Conservation (phyloP, 768 basidiomycete genomes). For the Phaeolepiota aurea region DNA sequence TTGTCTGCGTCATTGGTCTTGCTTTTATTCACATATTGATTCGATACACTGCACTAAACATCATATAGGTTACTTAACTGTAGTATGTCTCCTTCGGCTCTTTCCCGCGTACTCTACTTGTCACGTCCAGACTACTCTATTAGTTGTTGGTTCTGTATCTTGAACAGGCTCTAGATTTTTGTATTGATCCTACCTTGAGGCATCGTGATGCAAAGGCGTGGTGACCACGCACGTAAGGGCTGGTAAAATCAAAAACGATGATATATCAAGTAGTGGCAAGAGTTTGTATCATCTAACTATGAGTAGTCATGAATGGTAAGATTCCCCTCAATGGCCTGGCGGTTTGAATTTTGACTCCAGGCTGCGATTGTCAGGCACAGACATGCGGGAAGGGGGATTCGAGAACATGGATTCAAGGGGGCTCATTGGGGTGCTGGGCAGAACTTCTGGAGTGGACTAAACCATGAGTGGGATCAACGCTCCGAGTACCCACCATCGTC, state of each 20-base stretch:
- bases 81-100: slow-evolving; percentile 1
- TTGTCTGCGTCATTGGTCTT: slow-evolving; percentile 1
- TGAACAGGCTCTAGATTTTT: background rate
- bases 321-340: background rate
- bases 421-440: background rate
- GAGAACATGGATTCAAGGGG: background rate
- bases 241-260: background rate
- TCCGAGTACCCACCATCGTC: no score
- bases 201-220: background rate
- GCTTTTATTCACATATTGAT: slow-evolving; percentile 2
- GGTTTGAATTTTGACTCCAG: background rate
- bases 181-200: background rate
- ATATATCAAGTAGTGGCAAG: no score
- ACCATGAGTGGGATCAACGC: no score
- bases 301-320: background rate
- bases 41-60: slow-evolving; percentile 3
- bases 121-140: background rate
- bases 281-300: background rate
- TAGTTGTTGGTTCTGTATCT: background rate
- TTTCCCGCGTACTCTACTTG: background rate
- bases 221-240: background rate
- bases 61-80: slow-evolving; percentile 2
- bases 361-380: background rate
- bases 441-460: background rate
- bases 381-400: background rate